These are phyloP conservation scores for Annulohypoxylon truncatum DNA, from an alignment of 2,329 filamentous ascomycete genomes.

Conservation along the genomic window DNA sequence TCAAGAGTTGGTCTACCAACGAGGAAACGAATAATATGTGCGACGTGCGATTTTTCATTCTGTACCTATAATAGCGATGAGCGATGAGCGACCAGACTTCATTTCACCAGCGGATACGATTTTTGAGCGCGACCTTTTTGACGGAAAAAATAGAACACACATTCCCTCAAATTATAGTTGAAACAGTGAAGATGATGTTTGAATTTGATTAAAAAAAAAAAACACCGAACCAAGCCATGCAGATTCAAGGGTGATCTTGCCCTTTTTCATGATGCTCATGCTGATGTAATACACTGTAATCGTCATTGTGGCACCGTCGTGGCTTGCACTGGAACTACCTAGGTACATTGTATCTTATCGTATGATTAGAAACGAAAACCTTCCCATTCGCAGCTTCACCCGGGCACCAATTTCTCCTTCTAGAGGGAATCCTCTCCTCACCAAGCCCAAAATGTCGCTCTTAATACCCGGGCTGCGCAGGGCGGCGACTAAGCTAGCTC, in stretches of 20 bases:
- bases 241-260: not conserved
- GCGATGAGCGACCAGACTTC: conserved; percentile 13
- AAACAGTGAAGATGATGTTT: not conserved
- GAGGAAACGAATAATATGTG: conserved; percentile 32
- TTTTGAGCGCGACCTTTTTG: not conserved
- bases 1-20: conserved; percentile 10
- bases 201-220: not conserved
- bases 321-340: not conserved
- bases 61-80: conserved; percentile 14
- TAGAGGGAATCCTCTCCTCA: conserved; percentile 9
- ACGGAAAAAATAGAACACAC: not conserved
- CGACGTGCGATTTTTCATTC: conserved; percentile 16
- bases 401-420: conserved; percentile 7
- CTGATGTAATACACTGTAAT: not conserved
- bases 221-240: not conserved
- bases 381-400: conserved; percentile 29
- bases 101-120: conserved; percentile 1
- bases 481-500: conserved; percentile 54
- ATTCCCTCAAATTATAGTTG: not conserved
- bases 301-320: conserved; percentile 1
- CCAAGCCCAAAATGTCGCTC: conserved; percentile 53
- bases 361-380: conserved; percentile 41
- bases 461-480: conserved; percentile 58
- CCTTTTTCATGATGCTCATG: not conserved
- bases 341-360: conserved; percentile 20